Evolutionary conservation across 164 flowering plant genomes (phyloP).

Genomic region (Annona squamosa): DNA sequence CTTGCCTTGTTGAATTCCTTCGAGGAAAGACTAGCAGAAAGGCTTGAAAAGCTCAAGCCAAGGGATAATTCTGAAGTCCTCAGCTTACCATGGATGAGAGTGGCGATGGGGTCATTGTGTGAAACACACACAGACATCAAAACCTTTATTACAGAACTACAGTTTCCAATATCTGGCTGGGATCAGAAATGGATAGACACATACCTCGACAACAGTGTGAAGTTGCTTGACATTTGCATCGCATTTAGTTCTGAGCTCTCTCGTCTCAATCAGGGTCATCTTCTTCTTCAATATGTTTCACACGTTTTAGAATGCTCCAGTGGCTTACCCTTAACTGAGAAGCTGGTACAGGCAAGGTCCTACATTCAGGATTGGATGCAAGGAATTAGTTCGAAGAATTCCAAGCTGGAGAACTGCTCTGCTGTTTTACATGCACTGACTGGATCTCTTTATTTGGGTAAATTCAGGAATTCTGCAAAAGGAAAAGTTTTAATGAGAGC

Average conservation of each 20-base stretch:
- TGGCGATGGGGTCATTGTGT: conserved; percentile 60
- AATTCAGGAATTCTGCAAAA: conserved; percentile 70
- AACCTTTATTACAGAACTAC: conserved; percentile 58
- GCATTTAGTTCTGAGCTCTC: conserved; percentile 75
- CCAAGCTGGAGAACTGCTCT: conserved; percentile 45
- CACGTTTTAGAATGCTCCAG: conserved; percentile 36
- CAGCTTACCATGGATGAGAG: conserved; percentile 75
- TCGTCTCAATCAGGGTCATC: conserved; percentile 64
- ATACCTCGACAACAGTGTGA: conserved; percentile 75
- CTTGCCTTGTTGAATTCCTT: conserved; percentile 41
- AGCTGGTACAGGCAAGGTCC: conserved; percentile 32
- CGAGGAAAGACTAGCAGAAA: conserved; percentile 52
- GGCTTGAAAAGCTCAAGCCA: conserved; percentile 50
- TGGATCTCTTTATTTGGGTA: conserved; percentile 44
- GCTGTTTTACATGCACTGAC: conserved; percentile 35
- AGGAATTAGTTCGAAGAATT: conserved; percentile 43
- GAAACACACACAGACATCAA: conserved; percentile 68
- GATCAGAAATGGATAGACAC: conserved; percentile 89
- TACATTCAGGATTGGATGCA: conserved; percentile 68
- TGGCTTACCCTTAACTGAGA: conserved; percentile 23
- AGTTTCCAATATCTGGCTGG: conserved; percentile 80
- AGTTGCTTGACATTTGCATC: conserved; percentile 77
- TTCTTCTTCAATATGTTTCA: conserved; percentile 51
- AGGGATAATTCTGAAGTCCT: conserved; percentile 40
- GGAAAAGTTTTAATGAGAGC: conserved; percentile 85